Evolutionary conservation across 2,329 filamentous ascomycete species (phyloP), one percentile per base, ranked within the genome.

Genomic region (Aspergillus novoparasiticus): DNA sequence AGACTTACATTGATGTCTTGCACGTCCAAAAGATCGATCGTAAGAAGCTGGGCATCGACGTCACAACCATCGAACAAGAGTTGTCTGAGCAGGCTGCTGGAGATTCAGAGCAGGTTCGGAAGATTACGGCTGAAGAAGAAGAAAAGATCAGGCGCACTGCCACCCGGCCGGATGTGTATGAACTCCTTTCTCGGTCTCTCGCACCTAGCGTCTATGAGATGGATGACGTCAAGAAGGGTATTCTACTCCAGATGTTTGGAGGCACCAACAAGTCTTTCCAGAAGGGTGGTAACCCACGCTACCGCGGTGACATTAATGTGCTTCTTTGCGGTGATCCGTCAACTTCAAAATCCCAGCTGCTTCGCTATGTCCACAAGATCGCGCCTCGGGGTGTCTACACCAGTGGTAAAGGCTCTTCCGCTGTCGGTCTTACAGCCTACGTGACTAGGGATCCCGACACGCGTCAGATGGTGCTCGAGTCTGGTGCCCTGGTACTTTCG

Each of bases 141-240:
- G 89, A 89, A 61, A 94, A 91, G 81, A 99, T 99, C 75, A 90
- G 87, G 72, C 88, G 86, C 63, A 95, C 91, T 12, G 92, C 91
- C 12, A 85, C 87, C 36, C 88, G 95, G 59, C 84, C 89, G 1
- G 95, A 99, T 76, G 89, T 99, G 59, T 99, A 99, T 77, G 94
- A 99, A 26, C 86, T 99, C 28, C 87, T 99, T 4, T 87, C 95
- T 21, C 88, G 94, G 43, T 98, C 94, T 1, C 83, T 99, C 32
- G 95, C 95, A 2, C 95, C 95, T 16, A 97, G 94, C 64, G 90
- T 99, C 73, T 97, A 96, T 81, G 95, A 99, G 79, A 91, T 96
- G 89, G 95, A 99, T 70, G 95, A 99, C 73, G 93, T 98, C 55
- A 99, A 99, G 84, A 99, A 99, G 81, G 95, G 95, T 12, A 97